Base-by-base conservation (phyloP, 768 basidiomycete species). In the Kwoniella sp. region DNA sequence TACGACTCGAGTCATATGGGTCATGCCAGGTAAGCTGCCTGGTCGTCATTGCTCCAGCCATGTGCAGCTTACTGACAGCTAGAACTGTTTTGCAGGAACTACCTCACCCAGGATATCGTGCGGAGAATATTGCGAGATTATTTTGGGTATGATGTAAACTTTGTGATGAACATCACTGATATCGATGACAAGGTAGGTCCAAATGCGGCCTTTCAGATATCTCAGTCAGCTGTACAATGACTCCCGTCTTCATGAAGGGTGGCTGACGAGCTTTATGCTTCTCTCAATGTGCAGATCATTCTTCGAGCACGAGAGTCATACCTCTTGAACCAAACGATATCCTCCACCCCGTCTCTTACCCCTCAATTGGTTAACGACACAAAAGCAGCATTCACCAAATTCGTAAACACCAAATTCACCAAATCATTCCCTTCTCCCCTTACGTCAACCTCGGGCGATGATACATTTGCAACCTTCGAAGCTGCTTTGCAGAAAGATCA, bases 131-230 rank as follows among this genome's bases (percentile, higher is more conserved):
- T 98, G 83, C 84, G 88, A 0, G 92, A 98, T 82, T 98, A 95
- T 81, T 98, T 98, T 81, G 90, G 91, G 25, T 98, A 94, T 74
- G 91, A 98, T 77, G 89, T 99, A 60, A 92, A 97, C 79, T 96
- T 98, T 76, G 95, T 98, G 49, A 96, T 96, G 92, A 99, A 99
- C 80, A 87, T 99, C 71, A 99, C 96, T 4, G 95, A 99, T 80
- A 96, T 99, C 65, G 96, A 99, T 75, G 96, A 98, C 85, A 99
- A 99, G 87, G 95, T 90, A n/a, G n/a, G n/a, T n/a, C n/a, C n/a
- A n/a, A n/a, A n/a, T n/a, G n/a, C n/a, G n/a, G n/a, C n/a, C n/a
- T n/a, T n/a, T n/a, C n/a, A n/a, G n/a, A n/a, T n/a, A n/a, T n/a
- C n/a, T n/a, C n/a, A n/a, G n/a, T n/a, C n/a, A n/a, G n/a, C n/a